These are phyloP conservation scores for Salix suchowensis DNA, from an alignment of 345 rosid species.

Conservation along the genomic window DNA sequence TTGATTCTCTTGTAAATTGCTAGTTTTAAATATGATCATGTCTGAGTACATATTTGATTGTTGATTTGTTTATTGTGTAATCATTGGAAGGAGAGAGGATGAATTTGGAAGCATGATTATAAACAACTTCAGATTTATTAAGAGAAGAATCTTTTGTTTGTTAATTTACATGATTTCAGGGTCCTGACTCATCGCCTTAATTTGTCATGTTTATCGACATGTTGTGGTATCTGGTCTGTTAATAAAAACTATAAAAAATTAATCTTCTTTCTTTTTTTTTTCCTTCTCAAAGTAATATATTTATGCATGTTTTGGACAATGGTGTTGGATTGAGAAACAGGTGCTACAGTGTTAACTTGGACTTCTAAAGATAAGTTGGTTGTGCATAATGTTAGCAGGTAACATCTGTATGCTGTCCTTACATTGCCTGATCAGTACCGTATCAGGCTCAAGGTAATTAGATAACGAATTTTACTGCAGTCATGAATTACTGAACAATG, in stretches of 20 bases:
- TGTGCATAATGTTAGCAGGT: background rate
- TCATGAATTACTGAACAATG: background rate
- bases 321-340: background rate
- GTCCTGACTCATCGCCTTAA: background rate
- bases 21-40: background rate
- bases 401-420: background rate
- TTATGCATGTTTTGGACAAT: background rate
- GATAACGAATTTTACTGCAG: background rate
- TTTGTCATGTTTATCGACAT: background rate
- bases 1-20: conserved; percentile 13
- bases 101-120: background rate
- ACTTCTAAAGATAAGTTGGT: background rate
- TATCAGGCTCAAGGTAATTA: background rate
- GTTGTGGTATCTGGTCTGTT: background rate
- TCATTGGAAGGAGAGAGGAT: background rate
- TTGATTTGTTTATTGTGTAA: background rate
- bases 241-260: background rate
- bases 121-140: background rate
- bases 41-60: background rate
- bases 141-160: background rate
- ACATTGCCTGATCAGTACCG: background rate
- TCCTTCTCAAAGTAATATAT: background rate
- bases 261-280: background rate
- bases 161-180: background rate
- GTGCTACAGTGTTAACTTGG: background rate